Base-by-base conservation (phyloP, 768 basidiomycete genomes). In the Auricularia heimuer region DNA sequence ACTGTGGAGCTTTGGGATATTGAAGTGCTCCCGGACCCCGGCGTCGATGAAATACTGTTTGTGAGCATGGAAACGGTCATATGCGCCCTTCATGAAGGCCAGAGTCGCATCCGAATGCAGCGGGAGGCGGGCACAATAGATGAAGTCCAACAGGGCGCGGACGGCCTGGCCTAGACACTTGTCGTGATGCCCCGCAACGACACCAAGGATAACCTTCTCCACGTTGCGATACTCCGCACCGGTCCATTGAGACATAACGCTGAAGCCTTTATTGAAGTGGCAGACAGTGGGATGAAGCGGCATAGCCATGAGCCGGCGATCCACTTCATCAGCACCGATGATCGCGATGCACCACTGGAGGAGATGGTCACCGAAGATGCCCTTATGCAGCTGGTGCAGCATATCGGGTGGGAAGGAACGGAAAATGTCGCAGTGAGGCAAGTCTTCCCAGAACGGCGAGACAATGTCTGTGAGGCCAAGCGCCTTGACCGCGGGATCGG, bases 311-410 rank as follows among this genome's bases (percentile, higher is more conserved):
- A 71, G 70, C 1, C 64, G 47, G 8, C 42, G 29, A 24, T 73
- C 67, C 4, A 73, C 7, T 29, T 70, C 69, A 2, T 51, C 63
- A 12, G 58, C 35, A 3, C 68, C 69, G 0, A 68, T 29, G 6
- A 69, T 29, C 3, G 29, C 33, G 18, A 8, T 54, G 29, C 68
- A 73, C 80, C 80, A 82, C 4, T 69, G 72, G 0, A 76, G 71
- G 3, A 79, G 62, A 61, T 81, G 80, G 62, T 80, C 76, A 62
- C 79, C 79, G 73, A 82, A 79, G 2, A 80, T 64, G 0, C 81
- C 81, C 66, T 83, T 78, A 69, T 81, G 75, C 0, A 83, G 70
- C 67, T 82, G 80, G 65, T 84, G 81, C 16, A 82, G 76, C 33
- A 81, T 54, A 71, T 81, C 71, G n/a, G 77, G 75, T 0, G 76